Evolutionary conservation across 768 basidiomycete genomes (phyloP), one percentile per base, ranked within the genome.

Genomic region (Suillus luteus): DNA sequence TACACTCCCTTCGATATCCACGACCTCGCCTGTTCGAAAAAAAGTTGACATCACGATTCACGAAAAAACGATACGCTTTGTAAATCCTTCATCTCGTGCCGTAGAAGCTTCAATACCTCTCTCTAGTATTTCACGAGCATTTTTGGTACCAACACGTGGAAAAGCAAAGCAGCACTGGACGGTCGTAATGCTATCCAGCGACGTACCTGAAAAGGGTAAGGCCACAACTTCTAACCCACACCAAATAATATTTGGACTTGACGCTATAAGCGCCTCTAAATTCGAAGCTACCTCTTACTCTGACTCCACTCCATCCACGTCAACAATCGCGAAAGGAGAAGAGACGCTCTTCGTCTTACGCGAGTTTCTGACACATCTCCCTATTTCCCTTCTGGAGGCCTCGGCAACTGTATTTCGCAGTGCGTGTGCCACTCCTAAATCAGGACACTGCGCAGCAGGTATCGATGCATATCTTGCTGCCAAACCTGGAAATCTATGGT

Each of bases 111-210:
- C 78, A 15, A 75, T 88, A 52, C 81, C 85, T 2, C 79, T 87
- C 35, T 74, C 82, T 19, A 67, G 67, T 24, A 73, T 92, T 60
- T 76, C 77, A 1, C 86, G 90, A 40, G 85, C 85, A 0, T 93
- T 93, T 73, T 71, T 93, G 58, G 72, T 93, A 1, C 89, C 91
- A 11, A 92, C 91, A 0, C 83, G 91, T 31, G 89, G 89, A 35
- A 92, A 91, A 73, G 72, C 79, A 35, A 90, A 86, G 68, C 79
- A 85, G 0, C 88, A 92, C 68, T 91, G 89, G 89, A 89, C 89
- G 0, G 80, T 90, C 37, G 80, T 90, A 15, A 70, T 93, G 40
- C 77, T 93, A 33, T 78, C 86, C 10, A 73, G 81, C 5, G 88
- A 90, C 71, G 76, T 78, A 5, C 80, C 84, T 5, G 81, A 82